Percentiles rank a stretch among this genome's conserved stretches.
phyloP scores from a whole-genome alignment of 2,329 filamentous ascomycete species.

The Penicillium sp. region DNA sequence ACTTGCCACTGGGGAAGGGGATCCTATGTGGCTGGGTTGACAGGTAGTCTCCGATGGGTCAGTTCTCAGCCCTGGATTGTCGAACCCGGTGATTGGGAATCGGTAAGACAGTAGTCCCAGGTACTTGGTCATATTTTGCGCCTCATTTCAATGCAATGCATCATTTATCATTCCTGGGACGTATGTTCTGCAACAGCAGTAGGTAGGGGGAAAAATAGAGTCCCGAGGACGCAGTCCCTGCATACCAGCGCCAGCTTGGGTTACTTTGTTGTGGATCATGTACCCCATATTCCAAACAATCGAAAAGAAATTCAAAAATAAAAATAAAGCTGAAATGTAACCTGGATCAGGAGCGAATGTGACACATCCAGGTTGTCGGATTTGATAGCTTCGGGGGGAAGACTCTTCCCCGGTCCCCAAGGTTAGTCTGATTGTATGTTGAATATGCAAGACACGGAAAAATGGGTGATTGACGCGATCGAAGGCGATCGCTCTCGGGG shows the following conservation, averaged over 20 bases:
- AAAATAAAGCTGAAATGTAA: not conserved
- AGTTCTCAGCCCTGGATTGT: slow-evolving; percentile 3
- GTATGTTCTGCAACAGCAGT: not conserved
- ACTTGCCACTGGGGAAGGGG: slow-evolving; percentile 4
- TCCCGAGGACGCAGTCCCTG: slow-evolving; percentile 14
- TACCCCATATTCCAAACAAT: slow-evolving; percentile 1
- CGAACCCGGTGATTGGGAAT: slow-evolving; percentile 1
- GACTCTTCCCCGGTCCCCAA: slow-evolving; percentile 16
- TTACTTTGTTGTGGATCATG: slow-evolving; percentile 8
- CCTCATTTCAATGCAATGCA: slow-evolving; percentile 6
- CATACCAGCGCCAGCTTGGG: slow-evolving; percentile 18
- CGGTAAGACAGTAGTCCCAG: slow-evolving; percentile 1
- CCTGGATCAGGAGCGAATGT: slow-evolving; percentile 17
- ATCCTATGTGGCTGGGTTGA: slow-evolving; percentile 4
- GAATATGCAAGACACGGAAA: slow-evolving; percentile 16
- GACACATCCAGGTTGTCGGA: slow-evolving; percentile 20
- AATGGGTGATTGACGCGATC: slow-evolving; percentile 13
- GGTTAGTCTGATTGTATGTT: slow-evolving; percentile 14
- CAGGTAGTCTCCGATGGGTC: slow-evolving; percentile 12
- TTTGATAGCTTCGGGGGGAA: slow-evolving; percentile 22
- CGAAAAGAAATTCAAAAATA: not conserved
- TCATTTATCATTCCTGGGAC: slow-evolving; percentile 5
- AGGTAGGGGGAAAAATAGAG: slow-evolving; percentile 1
- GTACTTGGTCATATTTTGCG: slow-evolving; percentile 11
- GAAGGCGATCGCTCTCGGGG: slow-evolving; percentile 1